Conservation (phyloP, 2,329 filamentous ascomycete genomes). For the Venturia effusa region DNA sequence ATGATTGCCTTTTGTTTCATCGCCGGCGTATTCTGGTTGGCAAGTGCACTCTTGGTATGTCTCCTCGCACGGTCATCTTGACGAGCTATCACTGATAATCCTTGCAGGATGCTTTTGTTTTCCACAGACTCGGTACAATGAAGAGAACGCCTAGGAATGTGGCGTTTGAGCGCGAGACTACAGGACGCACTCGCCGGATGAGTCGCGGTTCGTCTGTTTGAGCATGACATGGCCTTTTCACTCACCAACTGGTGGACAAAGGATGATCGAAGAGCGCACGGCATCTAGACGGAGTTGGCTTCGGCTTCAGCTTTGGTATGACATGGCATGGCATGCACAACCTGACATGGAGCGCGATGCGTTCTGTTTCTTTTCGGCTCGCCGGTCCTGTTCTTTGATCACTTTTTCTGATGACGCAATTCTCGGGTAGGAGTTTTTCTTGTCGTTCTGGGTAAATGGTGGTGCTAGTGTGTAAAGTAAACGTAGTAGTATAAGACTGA, state of each 20-base stretch:
- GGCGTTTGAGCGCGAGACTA: neutral
- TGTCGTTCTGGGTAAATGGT: neutral
- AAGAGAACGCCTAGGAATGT: neutral
- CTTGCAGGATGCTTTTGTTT: neutral
- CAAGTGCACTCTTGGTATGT: conserved; percentile 14
- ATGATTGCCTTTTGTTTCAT: conserved; percentile 62
- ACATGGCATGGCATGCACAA: neutral
- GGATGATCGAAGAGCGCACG: neutral
- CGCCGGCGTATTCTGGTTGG: conserved; percentile 60
- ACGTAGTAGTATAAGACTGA: neutral
- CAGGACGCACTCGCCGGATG: neutral
- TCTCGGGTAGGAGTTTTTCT: neutral
- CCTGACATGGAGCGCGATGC: neutral
- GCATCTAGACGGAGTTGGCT: neutral
- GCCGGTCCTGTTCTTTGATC: neutral
- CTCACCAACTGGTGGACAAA: neutral
- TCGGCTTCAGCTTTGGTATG: no score
- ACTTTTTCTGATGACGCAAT: neutral
- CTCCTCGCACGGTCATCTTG: neutral
- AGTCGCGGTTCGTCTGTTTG: neutral
- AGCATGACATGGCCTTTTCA: neutral
- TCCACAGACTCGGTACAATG: neutral
- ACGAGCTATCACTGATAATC: neutral
- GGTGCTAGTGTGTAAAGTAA: neutral
- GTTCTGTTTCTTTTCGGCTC: neutral